phyloP scores from a whole-genome alignment of 1,284 basidiomycete genomes.

The Cutaneotrichosporon cyanovorans region DNA sequence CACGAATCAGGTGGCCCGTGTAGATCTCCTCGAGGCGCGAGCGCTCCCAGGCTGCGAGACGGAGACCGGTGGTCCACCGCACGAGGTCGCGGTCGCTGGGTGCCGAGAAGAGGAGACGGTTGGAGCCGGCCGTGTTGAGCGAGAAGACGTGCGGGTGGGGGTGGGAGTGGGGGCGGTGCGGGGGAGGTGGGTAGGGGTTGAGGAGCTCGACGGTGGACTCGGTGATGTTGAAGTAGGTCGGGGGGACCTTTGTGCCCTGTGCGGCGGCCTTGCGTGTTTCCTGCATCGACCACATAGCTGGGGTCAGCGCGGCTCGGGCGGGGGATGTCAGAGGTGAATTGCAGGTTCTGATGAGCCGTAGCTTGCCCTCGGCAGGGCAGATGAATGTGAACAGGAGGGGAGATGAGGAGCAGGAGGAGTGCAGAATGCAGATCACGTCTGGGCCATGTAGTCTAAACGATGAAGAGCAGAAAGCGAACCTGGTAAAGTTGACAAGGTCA shows the following conservation, averaged over 20 bases:
- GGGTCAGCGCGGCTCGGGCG: conserved; percentile 18
- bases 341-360: too few species aligned
- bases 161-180: conserved; percentile 47
- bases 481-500: too few species aligned
- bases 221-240: conserved; percentile 43
- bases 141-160: conserved; percentile 69
- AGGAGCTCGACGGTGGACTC: conserved; percentile 50
- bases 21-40: conserved; percentile 94
- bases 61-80: conserved; percentile 86
- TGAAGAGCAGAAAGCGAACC: too few species aligned
- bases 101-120: conserved; percentile 82
- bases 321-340: too few species aligned
- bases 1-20: conserved; percentile 83
- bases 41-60: conserved; percentile 91
- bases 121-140: conserved; percentile 89
- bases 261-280: conserved; percentile 44
- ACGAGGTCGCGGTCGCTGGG: conserved; percentile 62
- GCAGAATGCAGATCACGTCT: too few species aligned
- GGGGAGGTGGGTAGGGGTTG: conserved; percentile 49
- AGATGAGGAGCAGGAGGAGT: too few species aligned
- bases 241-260: conserved; percentile 41
- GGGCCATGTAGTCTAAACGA: too few species aligned
- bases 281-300: conserved; percentile 46
- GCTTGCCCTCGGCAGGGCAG: too few species aligned
- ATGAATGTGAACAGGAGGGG: too few species aligned